These are phyloP conservation scores for Komagataella kurtzmanii DNA, from an alignment of 805 yeast species.

Conservation along the genomic window DNA sequence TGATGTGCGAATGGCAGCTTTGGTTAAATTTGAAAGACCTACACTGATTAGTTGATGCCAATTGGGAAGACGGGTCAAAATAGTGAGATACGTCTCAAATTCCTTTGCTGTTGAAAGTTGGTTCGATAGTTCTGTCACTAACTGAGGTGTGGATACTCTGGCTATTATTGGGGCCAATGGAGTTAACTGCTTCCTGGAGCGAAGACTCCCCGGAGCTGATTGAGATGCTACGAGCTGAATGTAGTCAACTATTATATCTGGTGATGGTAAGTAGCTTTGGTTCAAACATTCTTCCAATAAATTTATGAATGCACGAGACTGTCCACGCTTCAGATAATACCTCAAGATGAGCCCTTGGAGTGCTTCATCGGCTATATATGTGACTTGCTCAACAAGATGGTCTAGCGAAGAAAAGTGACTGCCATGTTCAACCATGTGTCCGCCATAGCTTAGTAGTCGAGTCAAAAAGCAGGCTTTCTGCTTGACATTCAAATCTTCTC, in stretches of 20 bases:
- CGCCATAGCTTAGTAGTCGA: background rate
- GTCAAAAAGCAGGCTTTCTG: background rate
- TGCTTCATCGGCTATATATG: background rate
- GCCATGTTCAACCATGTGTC: background rate
- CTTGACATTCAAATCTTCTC: background rate
- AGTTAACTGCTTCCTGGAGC: background rate
- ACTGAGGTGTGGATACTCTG: background rate
- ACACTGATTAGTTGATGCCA: background rate
- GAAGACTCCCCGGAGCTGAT: background rate
- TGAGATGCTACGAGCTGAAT: background rate
- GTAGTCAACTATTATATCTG: background rate
- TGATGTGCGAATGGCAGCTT: background rate
- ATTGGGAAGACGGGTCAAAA: background rate
- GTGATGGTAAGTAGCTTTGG: background rate
- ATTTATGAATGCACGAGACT: background rate
- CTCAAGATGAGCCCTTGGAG: background rate
- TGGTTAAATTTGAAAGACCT: background rate
- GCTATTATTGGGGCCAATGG: background rate
- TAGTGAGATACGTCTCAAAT: background rate
- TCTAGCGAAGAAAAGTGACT: background rate
- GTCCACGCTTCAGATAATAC: background rate
- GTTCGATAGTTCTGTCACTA: background rate
- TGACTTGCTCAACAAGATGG: background rate
- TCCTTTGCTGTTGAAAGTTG: background rate
- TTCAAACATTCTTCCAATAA: background rate